Base-by-base conservation (phyloP, 2,329 filamentous ascomycete species). In the Acarospora socialis region DNA sequence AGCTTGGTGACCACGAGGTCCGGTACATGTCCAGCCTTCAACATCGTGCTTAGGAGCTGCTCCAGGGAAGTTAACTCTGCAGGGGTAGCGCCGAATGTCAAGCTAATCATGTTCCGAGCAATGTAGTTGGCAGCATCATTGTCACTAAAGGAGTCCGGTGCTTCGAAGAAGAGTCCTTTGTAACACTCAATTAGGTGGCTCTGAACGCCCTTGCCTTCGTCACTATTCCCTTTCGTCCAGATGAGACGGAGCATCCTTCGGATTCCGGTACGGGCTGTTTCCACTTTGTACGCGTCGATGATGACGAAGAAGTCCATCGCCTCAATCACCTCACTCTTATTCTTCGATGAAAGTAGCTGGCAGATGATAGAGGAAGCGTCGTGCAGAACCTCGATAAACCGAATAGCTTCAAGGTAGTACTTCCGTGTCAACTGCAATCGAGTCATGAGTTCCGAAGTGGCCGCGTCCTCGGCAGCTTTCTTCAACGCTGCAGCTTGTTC, bases 211-310 rank as follows among this genome's bases (percentile, higher is more conserved):
- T 95, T 98, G 47, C 92, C 90, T 64, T 98, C 92, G 48, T 98
- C 90, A 47, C 84, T 95, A 58, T 95, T 98, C 45, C 90, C 87
- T 59, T 98, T 98, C 42, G 90, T 98, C 90, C 90, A 98, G 54
- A 98, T 98, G 13, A 98, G 66, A 32, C 87, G 77, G 41, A 98
- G 67, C 90, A 98, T 98, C 35, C 84, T 78, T 37, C 87, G 73
- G 48, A 98, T 95, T 35, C 92, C 90, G 22, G 78, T 61, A 54
- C 92, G 86, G 50, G 92, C 84, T 44, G 90, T 82, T 53, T 94
- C 81, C 36, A 98, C 78, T 54, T 92, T 90, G 66, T 95, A 95
- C 4, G 86, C 87, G 53, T 98, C 86, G 26, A 90, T 79, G 26
- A 93, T 74, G 45, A 92, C 84, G 45, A 98, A 92, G 57, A 92